These are phyloP conservation scores for Anisodus acutangulus DNA, from an alignment of 257 asterid species.

Conservation along the genomic window DNA sequence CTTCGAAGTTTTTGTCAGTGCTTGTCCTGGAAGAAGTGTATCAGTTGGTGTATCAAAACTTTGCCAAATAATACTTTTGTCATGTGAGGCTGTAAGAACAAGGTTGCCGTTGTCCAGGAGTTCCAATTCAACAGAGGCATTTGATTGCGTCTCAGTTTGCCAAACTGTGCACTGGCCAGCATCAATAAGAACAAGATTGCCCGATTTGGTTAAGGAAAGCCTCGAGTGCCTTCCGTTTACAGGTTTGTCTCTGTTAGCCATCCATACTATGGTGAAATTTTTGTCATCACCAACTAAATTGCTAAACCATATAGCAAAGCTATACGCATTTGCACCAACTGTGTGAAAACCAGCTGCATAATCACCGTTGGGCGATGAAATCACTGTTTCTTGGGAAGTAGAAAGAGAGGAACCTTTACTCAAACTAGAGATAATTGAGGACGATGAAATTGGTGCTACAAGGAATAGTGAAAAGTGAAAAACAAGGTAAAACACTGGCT, in stretches of 20 bases:
- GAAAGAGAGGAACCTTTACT: slow-evolving; percentile 7
- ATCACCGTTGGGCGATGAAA: no score
- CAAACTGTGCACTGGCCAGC: background rate
- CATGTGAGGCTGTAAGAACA: background rate
- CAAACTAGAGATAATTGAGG: background rate
- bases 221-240: background rate
- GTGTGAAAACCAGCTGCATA: background rate
- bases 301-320: background rate
- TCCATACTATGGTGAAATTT: background rate
- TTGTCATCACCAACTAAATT: background rate
- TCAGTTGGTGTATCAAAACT: background rate
- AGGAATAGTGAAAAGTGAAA: background rate
- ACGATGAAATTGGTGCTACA: background rate
- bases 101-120: background rate
- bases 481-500: background rate
- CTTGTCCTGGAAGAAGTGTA: background rate
- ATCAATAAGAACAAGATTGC: background rate
- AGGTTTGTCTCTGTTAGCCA: background rate
- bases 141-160: background rate
- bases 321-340: background rate
- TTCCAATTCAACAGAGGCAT: background rate
- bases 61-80: background rate
- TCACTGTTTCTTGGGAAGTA: background rate
- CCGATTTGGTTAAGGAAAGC: no score
- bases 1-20: background rate